Conservation (phyloP, 305 asterid genomes). For the Fraxinus nigra region DNA sequence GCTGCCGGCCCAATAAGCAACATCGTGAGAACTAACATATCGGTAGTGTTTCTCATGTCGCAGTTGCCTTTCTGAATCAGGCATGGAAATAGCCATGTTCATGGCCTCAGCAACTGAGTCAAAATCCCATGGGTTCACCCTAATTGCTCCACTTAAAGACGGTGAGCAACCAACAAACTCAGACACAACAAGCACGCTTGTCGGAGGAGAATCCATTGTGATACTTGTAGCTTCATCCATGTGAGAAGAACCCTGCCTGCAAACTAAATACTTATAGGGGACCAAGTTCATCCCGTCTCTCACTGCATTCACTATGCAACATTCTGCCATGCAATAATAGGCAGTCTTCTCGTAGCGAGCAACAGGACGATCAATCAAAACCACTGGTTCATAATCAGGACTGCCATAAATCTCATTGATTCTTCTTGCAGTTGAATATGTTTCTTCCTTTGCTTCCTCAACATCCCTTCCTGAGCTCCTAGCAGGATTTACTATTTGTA, state of each 20-base stretch:
- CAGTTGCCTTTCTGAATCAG: conserved; percentile 22
- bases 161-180: conserved; percentile 29
- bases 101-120: conserved; percentile 25
- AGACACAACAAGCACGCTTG: conserved; percentile 25
- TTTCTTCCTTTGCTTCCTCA: conserved; percentile 25
- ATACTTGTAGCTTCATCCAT: conserved; percentile 21
- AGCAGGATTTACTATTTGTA: conserved; percentile 30
- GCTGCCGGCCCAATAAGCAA: conserved; percentile 26
- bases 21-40: conserved; percentile 27
- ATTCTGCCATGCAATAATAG: conserved; percentile 26
- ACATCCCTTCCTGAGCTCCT: conserved; percentile 28
- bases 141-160: conserved; percentile 26
- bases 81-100: conserved; percentile 18
- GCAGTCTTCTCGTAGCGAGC: conserved; percentile 29
- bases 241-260: conserved; percentile 24
- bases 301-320: conserved; percentile 27
- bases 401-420: conserved; percentile 22
- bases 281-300: conserved; percentile 31
- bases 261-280: conserved; percentile 24
- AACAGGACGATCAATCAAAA: conserved; percentile 25
- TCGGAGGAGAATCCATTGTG: conserved; percentile 15
- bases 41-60: conserved; percentile 26
- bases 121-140: conserved; percentile 29
- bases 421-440: conserved; percentile 17
- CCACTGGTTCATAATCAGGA: conserved; percentile 21